Base-by-base conservation (phyloP, 164 flowering plant genomes). In the Berberis thunbergii region DNA sequence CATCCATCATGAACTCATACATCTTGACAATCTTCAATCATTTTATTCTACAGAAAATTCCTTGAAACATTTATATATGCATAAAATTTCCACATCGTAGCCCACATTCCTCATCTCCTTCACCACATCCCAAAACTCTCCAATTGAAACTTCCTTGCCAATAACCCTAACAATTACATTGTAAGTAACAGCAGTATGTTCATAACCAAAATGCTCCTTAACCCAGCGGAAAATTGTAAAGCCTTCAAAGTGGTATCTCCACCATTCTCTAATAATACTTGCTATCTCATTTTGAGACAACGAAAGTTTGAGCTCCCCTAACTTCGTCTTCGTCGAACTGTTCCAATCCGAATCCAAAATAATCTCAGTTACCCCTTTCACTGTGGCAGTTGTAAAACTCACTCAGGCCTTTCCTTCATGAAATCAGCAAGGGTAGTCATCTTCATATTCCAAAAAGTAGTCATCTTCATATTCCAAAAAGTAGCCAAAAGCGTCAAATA, bases 1-100 rank as follows among this genome's bases (percentile, higher is more conserved):
- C 83, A 74, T 85, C 92, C 91, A 89, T 86, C 99, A 95, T 91
- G 63, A 81, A 66, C 78, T 91, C 97, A 67, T 83, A 89, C 58
- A 95, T 86, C 78, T 82, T 82, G 45, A 91, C 94, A 0, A 64
- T 89, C 97, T 53, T 80, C 83, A 74, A 88, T 62, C 92, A 83
- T 80, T 70, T 75, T 86, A 59, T 9, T 63, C 77, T 83, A 87
- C 64, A 78, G 86, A 48, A 91, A 80, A 64, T 74, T 76, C 75
- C 97, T 86, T 7, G 89, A 70, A 38, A 95, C 63, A 73, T 89
- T 87, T 64, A 85, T 70, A 62, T 91, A 95, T 1, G 91, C 80
- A 57, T 91, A 96, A 3, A 26, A 86, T 64, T 72, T 94, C 99
- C 65, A 91, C 71, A 46, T 84, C 96, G 73, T 69, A 65, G 12